These are phyloP conservation scores for Penicillium roqueforti DNA, from an alignment of 495 filamentous ascomycete genomes.

Conservation along the genomic window DNA sequence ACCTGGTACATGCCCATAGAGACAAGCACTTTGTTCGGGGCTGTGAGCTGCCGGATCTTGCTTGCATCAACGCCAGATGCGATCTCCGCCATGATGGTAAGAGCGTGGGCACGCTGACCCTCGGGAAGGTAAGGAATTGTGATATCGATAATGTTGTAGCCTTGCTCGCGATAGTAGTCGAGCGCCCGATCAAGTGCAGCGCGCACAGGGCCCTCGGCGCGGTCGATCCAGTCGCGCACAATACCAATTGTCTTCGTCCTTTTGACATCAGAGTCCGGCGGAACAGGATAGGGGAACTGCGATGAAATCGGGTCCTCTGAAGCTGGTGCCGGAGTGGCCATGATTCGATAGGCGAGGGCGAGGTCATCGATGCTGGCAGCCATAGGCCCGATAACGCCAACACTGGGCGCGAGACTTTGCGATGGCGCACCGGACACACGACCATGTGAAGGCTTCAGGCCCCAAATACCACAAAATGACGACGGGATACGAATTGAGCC, in stretches of 20 bases:
- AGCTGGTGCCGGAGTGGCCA: constrained; percentile 65
- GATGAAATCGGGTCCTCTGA: constrained; percentile 43
- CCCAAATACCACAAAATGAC: constrained; percentile 81
- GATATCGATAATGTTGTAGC: constrained; percentile 70
- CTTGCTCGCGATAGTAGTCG: constrained; percentile 53
- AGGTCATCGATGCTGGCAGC: constrained; percentile 75
- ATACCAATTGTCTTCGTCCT: constrained; percentile 61
- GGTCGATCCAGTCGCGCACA: constrained; percentile 69
- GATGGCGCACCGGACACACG: constrained; percentile 65
- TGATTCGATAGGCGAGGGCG: constrained; percentile 72
- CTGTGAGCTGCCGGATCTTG: constrained; percentile 51
- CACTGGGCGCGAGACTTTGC: constrained; percentile 54
- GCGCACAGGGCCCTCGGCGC: constrained; percentile 59
- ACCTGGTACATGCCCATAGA: constrained; percentile 57
- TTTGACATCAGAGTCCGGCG: constrained; percentile 18
- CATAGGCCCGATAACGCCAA: constrained; percentile 72
- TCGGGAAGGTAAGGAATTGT: constrained; percentile 69
- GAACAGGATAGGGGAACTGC: constrained; percentile 47
- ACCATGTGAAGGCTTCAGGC: constrained; percentile 78
- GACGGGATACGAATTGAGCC: constrained; percentile 81
- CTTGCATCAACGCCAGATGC: constrained; percentile 37
- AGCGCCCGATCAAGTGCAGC: constrained; percentile 57
- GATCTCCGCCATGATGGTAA: constrained; percentile 75
- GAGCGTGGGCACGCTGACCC: constrained; percentile 70
- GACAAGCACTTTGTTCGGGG: constrained; percentile 72